These are phyloP conservation scores for Dryadomyces sulphureus DNA, from an alignment of 2,329 filamentous ascomycete species.

Conservation along the genomic window DNA sequence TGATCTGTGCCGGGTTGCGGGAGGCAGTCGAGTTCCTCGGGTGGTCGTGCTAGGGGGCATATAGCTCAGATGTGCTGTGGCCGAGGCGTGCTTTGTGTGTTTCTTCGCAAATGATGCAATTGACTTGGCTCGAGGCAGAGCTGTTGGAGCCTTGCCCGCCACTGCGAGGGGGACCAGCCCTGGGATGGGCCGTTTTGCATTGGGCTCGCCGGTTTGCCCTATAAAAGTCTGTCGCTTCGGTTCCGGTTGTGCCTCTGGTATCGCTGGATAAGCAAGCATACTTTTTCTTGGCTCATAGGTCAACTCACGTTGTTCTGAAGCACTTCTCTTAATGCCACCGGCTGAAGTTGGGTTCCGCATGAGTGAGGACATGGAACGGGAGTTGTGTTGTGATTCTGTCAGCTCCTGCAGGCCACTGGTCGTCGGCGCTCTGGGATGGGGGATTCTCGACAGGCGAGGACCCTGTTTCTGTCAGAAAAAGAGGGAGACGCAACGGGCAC, in stretches of 20 bases:
- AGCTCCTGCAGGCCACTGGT: constrained; percentile 32
- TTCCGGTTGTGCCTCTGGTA: constrained; percentile 35
- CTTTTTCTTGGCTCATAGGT: neutral
- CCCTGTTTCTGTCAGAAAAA: neutral
- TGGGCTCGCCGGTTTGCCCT: constrained; percentile 38
- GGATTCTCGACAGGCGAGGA: constrained; percentile 11
- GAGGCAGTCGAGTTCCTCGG: neutral
- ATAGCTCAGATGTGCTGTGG: neutral
- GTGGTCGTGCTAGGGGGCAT: neutral
- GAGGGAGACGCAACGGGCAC: neutral
- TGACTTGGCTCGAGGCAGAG: neutral
- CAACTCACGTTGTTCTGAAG: constrained; percentile 15
- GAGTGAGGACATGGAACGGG: constrained; percentile 20
- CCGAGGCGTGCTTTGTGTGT: neutral
- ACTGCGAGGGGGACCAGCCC: neutral
- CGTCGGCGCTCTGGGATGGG: constrained; percentile 7
- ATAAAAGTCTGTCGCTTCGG: constrained; percentile 45
- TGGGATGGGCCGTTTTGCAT: constrained; percentile 13
- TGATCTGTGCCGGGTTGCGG: neutral
- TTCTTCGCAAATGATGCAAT: neutral
- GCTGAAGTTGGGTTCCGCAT: constrained; percentile 21
- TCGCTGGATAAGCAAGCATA: neutral
- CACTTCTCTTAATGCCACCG: constrained; percentile 31
- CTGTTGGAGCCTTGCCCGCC: neutral
- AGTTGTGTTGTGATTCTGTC: constrained; percentile 45